A percentile compares a stretch with the other conserved stretches of the same genome.
These are phyloP conservation scores for Pseudozyma hubeiensis DNA, from an alignment of 1,284 basidiomycete genomes.

Conservation along the genomic window DNA sequence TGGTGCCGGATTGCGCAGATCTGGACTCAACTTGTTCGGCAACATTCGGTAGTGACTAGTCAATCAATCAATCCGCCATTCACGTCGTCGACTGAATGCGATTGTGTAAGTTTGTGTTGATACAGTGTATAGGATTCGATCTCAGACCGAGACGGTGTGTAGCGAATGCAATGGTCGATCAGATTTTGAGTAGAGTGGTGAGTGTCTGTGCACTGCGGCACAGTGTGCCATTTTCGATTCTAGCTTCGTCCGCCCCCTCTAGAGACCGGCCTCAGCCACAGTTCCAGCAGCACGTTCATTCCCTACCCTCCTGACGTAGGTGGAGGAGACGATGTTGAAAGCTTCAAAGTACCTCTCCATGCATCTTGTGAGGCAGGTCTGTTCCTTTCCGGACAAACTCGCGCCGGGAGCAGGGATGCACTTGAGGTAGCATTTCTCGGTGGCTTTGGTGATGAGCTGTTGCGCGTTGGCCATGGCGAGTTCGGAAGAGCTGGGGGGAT, in stretches of 20 bases:
- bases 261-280: constrained; percentile 46
- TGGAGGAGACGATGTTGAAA: constrained; percentile 63
- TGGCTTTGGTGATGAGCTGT: constrained; percentile 66
- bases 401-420: constrained; percentile 60
- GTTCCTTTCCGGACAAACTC: constrained; percentile 61
- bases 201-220: background rate
- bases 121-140: too few species aligned
- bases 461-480: constrained; percentile 65
- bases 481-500: constrained; percentile 32
- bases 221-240: background rate
- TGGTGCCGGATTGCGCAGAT: constrained; percentile 7
- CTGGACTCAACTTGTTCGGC: constrained; percentile 35
- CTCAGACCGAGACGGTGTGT: too few species aligned
- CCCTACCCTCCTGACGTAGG: constrained; percentile 58
- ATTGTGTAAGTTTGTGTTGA: too few species aligned
- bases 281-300: constrained; percentile 54
- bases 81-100: too few species aligned
- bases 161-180: background rate
- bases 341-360: constrained; percentile 67
- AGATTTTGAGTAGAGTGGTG: background rate
- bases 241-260: background rate
- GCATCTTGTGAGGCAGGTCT: constrained; percentile 65
- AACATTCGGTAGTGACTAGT: constrained; percentile 20
- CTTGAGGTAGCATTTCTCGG: constrained; percentile 66
- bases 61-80: too few species aligned